phyloP scores from a whole-genome alignment of 257 asterid species.

The Catharanthus roseus region DNA sequence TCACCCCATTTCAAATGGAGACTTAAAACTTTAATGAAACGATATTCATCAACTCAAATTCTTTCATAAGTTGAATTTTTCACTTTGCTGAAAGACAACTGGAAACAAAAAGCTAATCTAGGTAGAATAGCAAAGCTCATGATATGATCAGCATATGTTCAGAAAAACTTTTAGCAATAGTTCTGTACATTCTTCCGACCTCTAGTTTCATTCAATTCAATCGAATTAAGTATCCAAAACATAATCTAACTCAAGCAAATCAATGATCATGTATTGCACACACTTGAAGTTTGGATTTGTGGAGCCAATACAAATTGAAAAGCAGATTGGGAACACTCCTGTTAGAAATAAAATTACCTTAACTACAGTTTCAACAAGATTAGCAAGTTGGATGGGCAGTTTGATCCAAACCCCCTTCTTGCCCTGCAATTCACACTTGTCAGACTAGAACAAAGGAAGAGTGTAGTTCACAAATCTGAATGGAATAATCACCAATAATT shows the following conservation, averaged over 20 bases:
- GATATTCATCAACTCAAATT: not conserved
- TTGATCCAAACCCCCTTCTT: conserved; percentile 82
- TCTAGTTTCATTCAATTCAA: not conserved
- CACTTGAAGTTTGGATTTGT: not conserved
- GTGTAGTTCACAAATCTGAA: not conserved
- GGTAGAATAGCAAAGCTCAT: too few species aligned
- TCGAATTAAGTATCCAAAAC: not conserved
- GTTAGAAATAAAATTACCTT: conserved; percentile 35
- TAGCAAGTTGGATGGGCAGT: conserved; percentile 50
- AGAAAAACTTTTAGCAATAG: not conserved
- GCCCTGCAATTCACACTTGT: conserved; percentile 39
- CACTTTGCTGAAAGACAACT: not conserved
- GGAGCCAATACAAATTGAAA: not conserved
- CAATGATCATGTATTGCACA: not conserved
- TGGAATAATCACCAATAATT: not conserved
- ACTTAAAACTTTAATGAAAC: not conserved
- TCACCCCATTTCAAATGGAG: not conserved
- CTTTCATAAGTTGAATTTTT: not conserved
- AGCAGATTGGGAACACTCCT: not conserved
- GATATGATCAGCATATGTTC: too few species aligned
- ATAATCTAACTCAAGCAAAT: not conserved
- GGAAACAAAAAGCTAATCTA: not conserved
- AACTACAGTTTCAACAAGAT: conserved; percentile 55
- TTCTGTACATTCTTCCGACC: not conserved
- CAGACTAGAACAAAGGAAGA: not conserved